Percentiles rank a stretch among this genome's conserved stretches.
Evolutionary conservation across 1,284 basidiomycete genomes (phyloP).

Genomic region (Fomitopsis schrenkii): DNA sequence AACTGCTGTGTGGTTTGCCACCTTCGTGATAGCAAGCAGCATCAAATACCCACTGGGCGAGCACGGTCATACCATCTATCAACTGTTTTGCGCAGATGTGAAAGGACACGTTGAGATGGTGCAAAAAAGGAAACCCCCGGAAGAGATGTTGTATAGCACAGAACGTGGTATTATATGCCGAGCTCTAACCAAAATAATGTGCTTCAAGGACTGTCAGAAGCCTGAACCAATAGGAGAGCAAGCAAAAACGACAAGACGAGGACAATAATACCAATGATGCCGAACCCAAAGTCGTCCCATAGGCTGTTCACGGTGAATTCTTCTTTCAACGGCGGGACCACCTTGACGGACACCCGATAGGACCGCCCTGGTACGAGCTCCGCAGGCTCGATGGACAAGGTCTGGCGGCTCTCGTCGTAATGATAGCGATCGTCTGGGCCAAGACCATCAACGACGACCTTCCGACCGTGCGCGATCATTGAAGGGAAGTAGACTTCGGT

Average conservation of each 20-base stretch:
- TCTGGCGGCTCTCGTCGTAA: slow-evolving; percentile 62
- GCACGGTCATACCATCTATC: no score
- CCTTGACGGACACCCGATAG: slow-evolving; percentile 47
- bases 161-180: not conserved
- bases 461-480: slow-evolving; percentile 50
- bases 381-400: slow-evolving; percentile 55
- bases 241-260: slow-evolving; percentile 13
- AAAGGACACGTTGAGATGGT: not conserved
- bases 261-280: slow-evolving; percentile 9
- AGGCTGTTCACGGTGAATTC: slow-evolving; percentile 56
- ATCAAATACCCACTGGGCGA: no score
- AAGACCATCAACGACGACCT: slow-evolving; percentile 55
- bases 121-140: not conserved
- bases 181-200: not conserved
- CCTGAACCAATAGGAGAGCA: not conserved
- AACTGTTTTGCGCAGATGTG: no score
- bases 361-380: slow-evolving; percentile 39
- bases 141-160: not conserved
- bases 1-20: no score
- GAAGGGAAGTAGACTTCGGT: slow-evolving; percentile 83
- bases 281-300: slow-evolving; percentile 55
- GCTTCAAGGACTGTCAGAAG: not conserved
- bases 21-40: no score
- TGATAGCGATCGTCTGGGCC: slow-evolving; percentile 39
- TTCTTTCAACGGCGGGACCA: slow-evolving; percentile 50